Percentiles rank a stretch among this genome's conserved stretches.
Evolutionary conservation across 2,329 filamentous ascomycete species (phyloP).

Genomic region (Coniella vitis): DNA sequence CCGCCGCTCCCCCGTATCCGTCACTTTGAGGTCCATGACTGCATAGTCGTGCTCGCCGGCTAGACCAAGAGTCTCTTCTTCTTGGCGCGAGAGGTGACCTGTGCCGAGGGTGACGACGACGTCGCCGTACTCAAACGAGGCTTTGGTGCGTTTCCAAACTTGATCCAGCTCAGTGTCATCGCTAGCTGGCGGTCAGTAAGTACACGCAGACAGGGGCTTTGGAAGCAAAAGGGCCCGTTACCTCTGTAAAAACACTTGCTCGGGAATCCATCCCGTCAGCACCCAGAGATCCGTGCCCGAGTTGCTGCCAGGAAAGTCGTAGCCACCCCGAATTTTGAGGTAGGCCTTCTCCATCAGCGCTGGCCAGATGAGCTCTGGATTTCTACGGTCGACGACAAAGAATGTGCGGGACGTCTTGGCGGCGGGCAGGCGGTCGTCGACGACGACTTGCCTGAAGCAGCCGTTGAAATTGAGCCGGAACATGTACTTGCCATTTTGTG

Average conservation of each 20-base stretch:
- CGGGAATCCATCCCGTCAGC: constrained; percentile 91
- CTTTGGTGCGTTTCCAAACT: constrained; percentile 71
- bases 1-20: constrained; percentile 53
- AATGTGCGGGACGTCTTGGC: constrained; percentile 70
- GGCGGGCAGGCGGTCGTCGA: constrained; percentile 81
- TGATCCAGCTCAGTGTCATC: constrained; percentile 71
- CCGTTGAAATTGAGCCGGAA: constrained; percentile 95
- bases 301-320: constrained; percentile 96
- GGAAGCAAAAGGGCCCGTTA: too few species aligned
- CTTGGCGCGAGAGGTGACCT: constrained; percentile 67
- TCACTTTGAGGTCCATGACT: constrained; percentile 66
- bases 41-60: constrained; percentile 93
- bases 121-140: constrained; percentile 69
- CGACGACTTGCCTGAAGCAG: constrained; percentile 75
- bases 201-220: too few species aligned
- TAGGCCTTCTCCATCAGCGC: constrained; percentile 94
- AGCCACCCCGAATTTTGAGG: constrained; percentile 87
- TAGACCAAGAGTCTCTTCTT: constrained; percentile 75
- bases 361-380: constrained; percentile 81
- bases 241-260: constrained; percentile 86
- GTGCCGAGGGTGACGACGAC: constrained; percentile 88
- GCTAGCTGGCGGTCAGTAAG: too few species aligned
- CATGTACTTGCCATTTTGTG: constrained; percentile 80
- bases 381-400: constrained; percentile 80
- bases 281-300: constrained; percentile 93